Percentiles rank a stretch among this genome's conserved stretches.
phyloP scores from a whole-genome alignment of 2,329 filamentous ascomycete species.

The Sphaerostilbella broomeana region DNA sequence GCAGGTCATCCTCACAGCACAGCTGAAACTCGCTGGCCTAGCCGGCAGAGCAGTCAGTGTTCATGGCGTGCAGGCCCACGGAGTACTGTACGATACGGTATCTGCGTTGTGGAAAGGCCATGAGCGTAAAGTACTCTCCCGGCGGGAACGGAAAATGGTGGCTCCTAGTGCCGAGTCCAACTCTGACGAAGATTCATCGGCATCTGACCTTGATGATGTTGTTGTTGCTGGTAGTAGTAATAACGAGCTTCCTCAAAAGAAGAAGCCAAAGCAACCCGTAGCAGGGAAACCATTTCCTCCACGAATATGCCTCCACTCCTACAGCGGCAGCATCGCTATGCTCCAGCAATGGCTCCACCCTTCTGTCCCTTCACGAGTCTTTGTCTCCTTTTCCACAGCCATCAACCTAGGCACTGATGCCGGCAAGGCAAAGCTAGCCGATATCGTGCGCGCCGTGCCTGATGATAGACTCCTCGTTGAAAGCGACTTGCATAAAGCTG shows the following conservation, averaged over 20 bases:
- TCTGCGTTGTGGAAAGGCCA: constrained; percentile 63
- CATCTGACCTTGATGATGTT: constrained; percentile 26
- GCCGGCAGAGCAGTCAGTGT: constrained; percentile 59
- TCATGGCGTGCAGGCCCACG: constrained; percentile 72
- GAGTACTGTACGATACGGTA: constrained; percentile 59
- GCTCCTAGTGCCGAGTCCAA: constrained; percentile 43
- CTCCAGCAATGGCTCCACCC: constrained; percentile 72
- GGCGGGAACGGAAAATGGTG: constrained; percentile 48
- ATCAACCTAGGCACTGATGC: constrained; percentile 64
- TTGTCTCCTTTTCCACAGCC: constrained; percentile 78
- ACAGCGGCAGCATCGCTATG: constrained; percentile 69
- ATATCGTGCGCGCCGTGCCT: constrained; percentile 65
- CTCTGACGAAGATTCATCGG: constrained; percentile 21
- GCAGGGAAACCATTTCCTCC: constrained; percentile 65
- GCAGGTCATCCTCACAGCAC: constrained; percentile 55
- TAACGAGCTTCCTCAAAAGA: no score
- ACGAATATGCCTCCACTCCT: constrained; percentile 88
- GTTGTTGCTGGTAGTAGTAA: not conserved
- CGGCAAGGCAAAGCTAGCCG: constrained; percentile 44
- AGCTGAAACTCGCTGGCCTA: constrained; percentile 65
- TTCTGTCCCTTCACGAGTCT: constrained; percentile 68
- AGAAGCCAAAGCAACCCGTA: constrained; percentile 1
- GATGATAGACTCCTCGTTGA: constrained; percentile 77
- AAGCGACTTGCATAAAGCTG: constrained; percentile 82
- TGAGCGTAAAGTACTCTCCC: constrained; percentile 55